Conservation (phyloP, 1,284 basidiomycete species). For the Singerocomus rubriflavus region DNA sequence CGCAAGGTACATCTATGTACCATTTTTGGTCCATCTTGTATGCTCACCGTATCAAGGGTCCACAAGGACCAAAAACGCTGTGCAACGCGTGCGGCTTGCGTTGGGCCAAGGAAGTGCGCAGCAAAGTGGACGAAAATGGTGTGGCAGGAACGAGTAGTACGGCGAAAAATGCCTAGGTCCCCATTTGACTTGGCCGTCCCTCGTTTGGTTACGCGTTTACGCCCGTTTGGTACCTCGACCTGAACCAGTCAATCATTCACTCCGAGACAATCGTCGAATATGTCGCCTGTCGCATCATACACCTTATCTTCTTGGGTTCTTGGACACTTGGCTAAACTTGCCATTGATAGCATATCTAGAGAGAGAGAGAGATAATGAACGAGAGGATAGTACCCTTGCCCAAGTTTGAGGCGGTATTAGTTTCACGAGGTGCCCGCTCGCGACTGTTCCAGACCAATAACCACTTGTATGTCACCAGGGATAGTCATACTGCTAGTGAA, state of each 20-base stretch:
- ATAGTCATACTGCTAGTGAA: conserved; percentile 4
- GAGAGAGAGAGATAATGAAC: conserved; percentile 1
- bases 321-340: conserved; percentile 7
- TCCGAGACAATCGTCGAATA: conserved; percentile 4
- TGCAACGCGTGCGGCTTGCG: conserved; percentile 86
- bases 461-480: not conserved
- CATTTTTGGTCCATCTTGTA: not conserved
- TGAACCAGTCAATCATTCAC: conserved; percentile 2
- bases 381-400: conserved; percentile 8
- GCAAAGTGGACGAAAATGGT: conserved; percentile 35
- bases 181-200: not conserved
- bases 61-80: conserved; percentile 79
- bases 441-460: conserved; percentile 9
- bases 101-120: conserved; percentile 72
- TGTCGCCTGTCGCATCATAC: conserved; percentile 3
- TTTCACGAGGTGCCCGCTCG: conserved; percentile 7
- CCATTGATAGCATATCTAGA: not conserved
- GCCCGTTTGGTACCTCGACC: conserved; percentile 2
- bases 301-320: conserved; percentile 18
- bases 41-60: conserved; percentile 51
- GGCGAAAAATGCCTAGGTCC: conserved; percentile 14
- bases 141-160: conserved; percentile 21
- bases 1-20: conserved; percentile 54
- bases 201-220: conserved; percentile 1
- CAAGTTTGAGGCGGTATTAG: conserved; percentile 5